phyloP scores from a whole-genome alignment of 2,329 filamentous ascomycete species.

The Pseudogymnoascus sp. region DNA sequence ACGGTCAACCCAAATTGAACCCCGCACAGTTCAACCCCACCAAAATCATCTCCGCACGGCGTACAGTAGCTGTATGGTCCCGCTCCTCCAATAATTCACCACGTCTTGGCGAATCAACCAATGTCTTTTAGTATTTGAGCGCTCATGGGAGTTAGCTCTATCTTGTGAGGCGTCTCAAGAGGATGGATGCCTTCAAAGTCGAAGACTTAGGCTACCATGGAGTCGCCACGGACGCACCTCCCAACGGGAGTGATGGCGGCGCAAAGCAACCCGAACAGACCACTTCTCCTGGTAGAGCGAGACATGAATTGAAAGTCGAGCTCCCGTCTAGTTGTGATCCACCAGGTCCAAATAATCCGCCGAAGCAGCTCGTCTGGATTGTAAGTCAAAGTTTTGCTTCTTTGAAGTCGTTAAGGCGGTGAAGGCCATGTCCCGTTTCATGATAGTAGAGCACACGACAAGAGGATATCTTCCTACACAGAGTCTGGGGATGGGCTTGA shows the following conservation, averaged over 20 bases:
- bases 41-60: not conserved
- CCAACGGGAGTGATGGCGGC: not conserved
- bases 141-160: not conserved
- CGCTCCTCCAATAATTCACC: not conserved
- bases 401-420: not conserved
- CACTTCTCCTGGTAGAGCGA: not conserved
- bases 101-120: not conserved
- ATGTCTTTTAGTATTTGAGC: not conserved
- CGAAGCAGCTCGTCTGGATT: slow-evolving; percentile 79
- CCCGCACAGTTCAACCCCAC: not conserved
- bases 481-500: not conserved
- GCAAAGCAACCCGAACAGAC: not conserved
- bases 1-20: not conserved
- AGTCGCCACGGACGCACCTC: not conserved
- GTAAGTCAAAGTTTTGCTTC: slow-evolving; percentile 41
- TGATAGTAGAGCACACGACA: not conserved
- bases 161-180: slow-evolving; percentile 3
- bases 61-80: not conserved
- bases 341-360: slow-evolving; percentile 59
- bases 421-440: not conserved
- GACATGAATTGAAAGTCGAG: slow-evolving; percentile 36
- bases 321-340: slow-evolving; percentile 83
- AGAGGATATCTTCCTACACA: not conserved
- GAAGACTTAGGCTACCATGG: not conserved
- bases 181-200: slow-evolving; percentile 7